Evolutionary conservation across 1,284 basidiomycete species (phyloP), one percentile per base, ranked within the genome.

Genomic region (Amylostereum areolatum): DNA sequence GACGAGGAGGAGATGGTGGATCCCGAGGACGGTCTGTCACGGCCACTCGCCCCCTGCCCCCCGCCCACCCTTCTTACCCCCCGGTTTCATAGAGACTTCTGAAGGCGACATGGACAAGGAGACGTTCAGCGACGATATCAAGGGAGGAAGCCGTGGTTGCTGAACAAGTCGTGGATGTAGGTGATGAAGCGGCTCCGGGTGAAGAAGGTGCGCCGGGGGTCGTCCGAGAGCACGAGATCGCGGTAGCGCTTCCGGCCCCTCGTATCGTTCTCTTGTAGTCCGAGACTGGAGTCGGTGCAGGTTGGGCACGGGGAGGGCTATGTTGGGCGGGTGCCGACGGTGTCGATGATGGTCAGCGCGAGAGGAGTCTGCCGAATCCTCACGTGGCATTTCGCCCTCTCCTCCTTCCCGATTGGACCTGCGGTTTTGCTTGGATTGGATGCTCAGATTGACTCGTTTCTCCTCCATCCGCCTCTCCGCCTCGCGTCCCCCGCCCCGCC

Each of bases 41-140:
- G 43, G 39, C 49, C 37, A n/a, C 47, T 32, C 43, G 43, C 39
- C 44, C 6, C 35, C 25, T 29, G n/a, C 11, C 31, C 39, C 39
- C 40, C 36, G 29, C 24, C n/a, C 35, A n/a, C n/a, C n/a, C 43
- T 44, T 29, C 36, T 46, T 35, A 40, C 11, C 47, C 29, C 47
- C 39, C 43, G 42, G 45, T 52, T 47, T 56, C 58, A 52, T 30
- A 18, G 58, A 75, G 75, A 59, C 74, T 18, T 74, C 74, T 5
- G 77, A 77, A 32, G 80, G 80, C 43, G 85, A 85, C 39, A 78
- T 83, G 66, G 81, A 83, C 50, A 75, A 84, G 69, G 83, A 85
- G 56, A 67, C 69, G 37, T 77, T 74, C 54, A 73, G 71, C 18
- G 79, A 80, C 45, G 84, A 85, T 61, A 83, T 83, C 63, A 80